phyloP scores from a whole-genome alignment of 495 filamentous ascomycete species.

The Hypomontagnella monticulosa region DNA sequence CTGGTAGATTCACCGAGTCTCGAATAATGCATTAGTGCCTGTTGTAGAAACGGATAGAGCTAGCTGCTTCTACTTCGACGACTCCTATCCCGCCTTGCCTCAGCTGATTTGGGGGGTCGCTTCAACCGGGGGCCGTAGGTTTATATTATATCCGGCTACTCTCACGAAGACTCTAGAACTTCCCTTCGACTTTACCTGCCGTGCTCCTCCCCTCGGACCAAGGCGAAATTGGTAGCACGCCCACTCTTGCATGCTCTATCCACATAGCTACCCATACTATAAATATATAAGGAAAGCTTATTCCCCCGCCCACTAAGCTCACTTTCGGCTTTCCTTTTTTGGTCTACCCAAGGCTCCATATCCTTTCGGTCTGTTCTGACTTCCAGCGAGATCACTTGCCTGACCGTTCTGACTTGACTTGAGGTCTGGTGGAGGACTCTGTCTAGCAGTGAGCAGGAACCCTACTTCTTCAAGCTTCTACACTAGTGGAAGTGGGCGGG shows the following conservation, averaged over 20 bases:
- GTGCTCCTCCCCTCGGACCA: conserved; percentile 19
- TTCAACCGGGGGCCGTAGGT: conserved; percentile 16
- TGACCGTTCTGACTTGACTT: neutral
- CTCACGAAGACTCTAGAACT: conserved; percentile 8
- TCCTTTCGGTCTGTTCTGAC: neutral
- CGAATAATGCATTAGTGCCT: conserved; percentile 22
- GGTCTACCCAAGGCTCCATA: conserved; percentile 6
- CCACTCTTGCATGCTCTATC: conserved; percentile 25
- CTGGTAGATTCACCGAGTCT: conserved; percentile 27
- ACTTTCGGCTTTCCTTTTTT: conserved; percentile 34
- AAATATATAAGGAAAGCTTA: conserved; percentile 32
- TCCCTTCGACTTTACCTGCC: conserved; percentile 10
- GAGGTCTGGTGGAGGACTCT: neutral
- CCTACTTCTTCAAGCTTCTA: neutral
- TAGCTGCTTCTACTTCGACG: conserved; percentile 20
- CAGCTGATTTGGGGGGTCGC: conserved; percentile 9
- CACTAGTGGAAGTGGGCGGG: neutral
- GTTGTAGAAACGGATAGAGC: conserved; percentile 8
- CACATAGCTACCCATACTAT: conserved; percentile 22
- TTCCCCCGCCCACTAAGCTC: conserved; percentile 30
- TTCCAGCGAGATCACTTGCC: neutral
- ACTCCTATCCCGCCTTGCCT: conserved; percentile 8
- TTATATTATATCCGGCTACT: conserved; percentile 12
- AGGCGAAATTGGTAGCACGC: conserved; percentile 26
- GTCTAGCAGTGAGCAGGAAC: neutral